Percentiles rank a stretch among this genome's conserved stretches.
Evolutionary conservation across 1,139 yeast species (phyloP).

Genomic region (Yamadazyma triangularis): DNA sequence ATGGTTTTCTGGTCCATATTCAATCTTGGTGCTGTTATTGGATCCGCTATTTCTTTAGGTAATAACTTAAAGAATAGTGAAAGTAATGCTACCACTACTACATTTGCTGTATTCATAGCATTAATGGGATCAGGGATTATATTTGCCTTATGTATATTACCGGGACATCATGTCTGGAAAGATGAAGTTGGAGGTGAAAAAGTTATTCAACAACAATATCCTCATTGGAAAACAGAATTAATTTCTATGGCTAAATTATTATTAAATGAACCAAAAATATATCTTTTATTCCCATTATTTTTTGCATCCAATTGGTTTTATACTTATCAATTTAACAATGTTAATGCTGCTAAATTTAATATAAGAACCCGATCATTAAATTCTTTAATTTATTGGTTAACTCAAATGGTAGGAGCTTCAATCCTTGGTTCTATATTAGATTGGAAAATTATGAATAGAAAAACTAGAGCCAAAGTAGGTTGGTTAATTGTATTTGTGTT

Average conservation of each 20-base stretch:
- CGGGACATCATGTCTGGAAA: constrained; percentile 46
- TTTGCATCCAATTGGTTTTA: constrained; percentile 64
- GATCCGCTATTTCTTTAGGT: constrained; percentile 54
- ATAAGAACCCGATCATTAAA: constrained; percentile 58
- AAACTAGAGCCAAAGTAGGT: constrained; percentile 45
- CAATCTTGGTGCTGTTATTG: constrained; percentile 62
- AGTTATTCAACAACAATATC: constrained; percentile 42
- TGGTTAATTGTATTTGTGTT: constrained; percentile 37
- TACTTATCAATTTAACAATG: constrained; percentile 59
- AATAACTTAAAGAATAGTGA: constrained; percentile 38
- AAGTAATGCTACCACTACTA: constrained; percentile 46
- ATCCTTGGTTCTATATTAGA: constrained; percentile 48
- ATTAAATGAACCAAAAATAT: constrained; percentile 42
- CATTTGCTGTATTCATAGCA: constrained; percentile 55
- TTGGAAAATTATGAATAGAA: constrained; percentile 35
- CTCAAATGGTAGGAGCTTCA: constrained; percentile 57
- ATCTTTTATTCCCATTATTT: constrained; percentile 55
- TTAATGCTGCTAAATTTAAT: constrained; percentile 54
- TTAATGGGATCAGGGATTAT: constrained; percentile 47
- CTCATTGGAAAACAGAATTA: constrained; percentile 46
- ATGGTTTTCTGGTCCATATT: constrained; percentile 61
- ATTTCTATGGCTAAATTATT: constrained; percentile 37
- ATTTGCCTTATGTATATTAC: constrained; percentile 42
- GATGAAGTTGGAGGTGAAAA: constrained; percentile 40
- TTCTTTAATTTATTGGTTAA: constrained; percentile 56